Conservation (phyloP, 495 filamentous ascomycete genomes). For the Penicillium pancosmium region DNA sequence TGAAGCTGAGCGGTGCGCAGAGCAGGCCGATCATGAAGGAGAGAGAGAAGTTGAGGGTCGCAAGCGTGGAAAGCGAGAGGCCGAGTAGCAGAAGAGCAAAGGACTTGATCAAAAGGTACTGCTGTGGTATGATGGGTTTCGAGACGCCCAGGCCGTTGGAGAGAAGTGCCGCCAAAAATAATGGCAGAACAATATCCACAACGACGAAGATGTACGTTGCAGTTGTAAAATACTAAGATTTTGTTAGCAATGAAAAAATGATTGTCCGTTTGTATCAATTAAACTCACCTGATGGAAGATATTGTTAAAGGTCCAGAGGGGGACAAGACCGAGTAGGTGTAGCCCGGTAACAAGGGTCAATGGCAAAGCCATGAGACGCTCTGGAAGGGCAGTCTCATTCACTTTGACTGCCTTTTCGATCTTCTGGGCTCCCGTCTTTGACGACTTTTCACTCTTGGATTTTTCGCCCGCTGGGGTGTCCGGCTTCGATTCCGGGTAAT, state of each 20-base stretch:
- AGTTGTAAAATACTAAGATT: constrained; percentile 54
- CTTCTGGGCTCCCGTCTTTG: constrained; percentile 23
- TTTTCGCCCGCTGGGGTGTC: constrained; percentile 12
- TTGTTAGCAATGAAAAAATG: constrained; percentile 24
- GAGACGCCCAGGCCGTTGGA: constrained; percentile 49
- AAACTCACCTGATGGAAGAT: constrained; percentile 61
- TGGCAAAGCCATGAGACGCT: constrained; percentile 79
- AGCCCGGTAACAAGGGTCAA: constrained; percentile 68
- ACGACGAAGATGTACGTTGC: constrained; percentile 53
- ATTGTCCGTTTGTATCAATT: not conserved
- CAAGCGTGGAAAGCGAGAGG: constrained; percentile 86
- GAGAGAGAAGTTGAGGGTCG: constrained; percentile 95
- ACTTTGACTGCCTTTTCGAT: constrained; percentile 22
- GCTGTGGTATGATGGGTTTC: constrained; percentile 59
- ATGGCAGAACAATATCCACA: constrained; percentile 59
- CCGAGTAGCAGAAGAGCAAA: constrained; percentile 92
- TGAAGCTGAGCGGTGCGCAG: constrained; percentile 73
- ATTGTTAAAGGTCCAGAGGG: constrained; percentile 87
- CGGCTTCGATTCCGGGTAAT: constrained; percentile 32
- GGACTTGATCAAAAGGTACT: constrained; percentile 78
- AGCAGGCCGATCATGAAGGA: constrained; percentile 83
- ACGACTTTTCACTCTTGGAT: constrained; percentile 27
- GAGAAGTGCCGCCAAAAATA: constrained; percentile 60
- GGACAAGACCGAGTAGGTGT: constrained; percentile 79
- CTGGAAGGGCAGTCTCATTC: constrained; percentile 42